A percentile compares a stretch with the other conserved stretches of the same genome.
These are phyloP conservation scores for Helichrysum umbraculigerum DNA, from an alignment of 129 eudicot genomes.

Conservation along the genomic window DNA sequence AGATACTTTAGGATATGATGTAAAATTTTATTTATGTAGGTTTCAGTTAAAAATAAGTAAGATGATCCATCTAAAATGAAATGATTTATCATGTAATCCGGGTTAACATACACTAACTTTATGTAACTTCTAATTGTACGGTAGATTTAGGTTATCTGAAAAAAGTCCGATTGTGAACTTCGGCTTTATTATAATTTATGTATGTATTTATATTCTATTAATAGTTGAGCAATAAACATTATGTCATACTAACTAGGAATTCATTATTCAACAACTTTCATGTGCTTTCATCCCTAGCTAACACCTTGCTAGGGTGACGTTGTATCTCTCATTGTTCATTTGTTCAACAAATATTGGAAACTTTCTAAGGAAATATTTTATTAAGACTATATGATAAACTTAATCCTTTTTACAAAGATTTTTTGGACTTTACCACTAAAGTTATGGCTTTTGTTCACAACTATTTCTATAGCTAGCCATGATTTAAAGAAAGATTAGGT, in stretches of 20 bases:
- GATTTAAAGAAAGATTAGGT: slow-evolving; percentile 26
- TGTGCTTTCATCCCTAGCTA: background rate
- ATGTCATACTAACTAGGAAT: background rate
- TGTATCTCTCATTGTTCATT: background rate
- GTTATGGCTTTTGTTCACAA: slow-evolving; percentile 33
- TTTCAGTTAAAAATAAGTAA: too few relatives aligned
- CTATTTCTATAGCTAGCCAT: slow-evolving; percentile 13
- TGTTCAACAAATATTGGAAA: background rate
- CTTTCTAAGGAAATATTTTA: background rate
- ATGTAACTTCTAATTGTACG: too few relatives aligned
- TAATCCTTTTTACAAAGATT: slow-evolving; percentile 22
- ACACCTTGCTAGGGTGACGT: background rate
- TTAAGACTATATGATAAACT: background rate
- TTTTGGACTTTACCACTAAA: slow-evolving; percentile 32
- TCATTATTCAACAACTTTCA: too few relatives aligned
- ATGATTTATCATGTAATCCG: too few relatives aligned
- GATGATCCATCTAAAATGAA: too few relatives aligned
- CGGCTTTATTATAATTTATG: background rate
- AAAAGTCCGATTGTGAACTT: too few relatives aligned
- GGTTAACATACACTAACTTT: too few relatives aligned
- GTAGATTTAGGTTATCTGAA: too few relatives aligned
- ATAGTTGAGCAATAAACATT: too few relatives aligned
- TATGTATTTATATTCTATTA: too few relatives aligned
- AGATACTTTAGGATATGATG: too few relatives aligned
- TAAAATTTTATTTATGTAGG: too few relatives aligned